These are phyloP conservation scores for Rostrohypoxylon terebratum DNA, from an alignment of 495 filamentous ascomycete genomes.

Conservation along the genomic window DNA sequence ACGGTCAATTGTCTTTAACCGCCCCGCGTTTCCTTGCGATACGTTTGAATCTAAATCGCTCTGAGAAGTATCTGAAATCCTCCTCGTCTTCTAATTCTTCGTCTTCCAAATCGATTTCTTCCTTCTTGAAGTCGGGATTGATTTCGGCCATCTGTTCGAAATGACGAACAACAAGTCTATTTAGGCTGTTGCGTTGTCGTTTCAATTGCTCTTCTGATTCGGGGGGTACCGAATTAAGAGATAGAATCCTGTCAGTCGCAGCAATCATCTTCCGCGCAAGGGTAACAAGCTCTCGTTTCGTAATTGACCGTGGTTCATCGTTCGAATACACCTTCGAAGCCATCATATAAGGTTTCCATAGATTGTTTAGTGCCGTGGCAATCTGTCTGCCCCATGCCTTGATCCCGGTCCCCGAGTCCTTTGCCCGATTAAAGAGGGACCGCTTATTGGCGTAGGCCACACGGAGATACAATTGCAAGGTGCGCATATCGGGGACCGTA, in stretches of 20 bases:
- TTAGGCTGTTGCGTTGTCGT: slow-evolving; percentile 46
- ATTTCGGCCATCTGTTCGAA: slow-evolving; percentile 30
- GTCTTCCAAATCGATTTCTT: neutral
- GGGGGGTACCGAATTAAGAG: slow-evolving; percentile 39
- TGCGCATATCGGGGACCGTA: slow-evolving; percentile 54
- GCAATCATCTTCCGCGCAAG: slow-evolving; percentile 57
- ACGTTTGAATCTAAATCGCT: neutral
- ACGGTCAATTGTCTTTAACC: too few relatives aligned
- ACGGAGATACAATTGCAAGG: slow-evolving; percentile 57
- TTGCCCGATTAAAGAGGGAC: slow-evolving; percentile 26
- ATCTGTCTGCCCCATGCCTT: slow-evolving; percentile 51
- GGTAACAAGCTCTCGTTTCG: slow-evolving; percentile 51
- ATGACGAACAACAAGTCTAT: slow-evolving; percentile 34
- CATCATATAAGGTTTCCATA: slow-evolving; percentile 54
- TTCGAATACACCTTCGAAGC: slow-evolving; percentile 44
- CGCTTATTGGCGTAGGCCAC: slow-evolving; percentile 51
- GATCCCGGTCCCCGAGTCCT: slow-evolving; percentile 35
- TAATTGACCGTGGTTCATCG: slow-evolving; percentile 24
- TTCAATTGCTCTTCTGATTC: slow-evolving; percentile 34
- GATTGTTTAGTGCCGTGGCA: slow-evolving; percentile 50
- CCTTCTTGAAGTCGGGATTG: slow-evolving; percentile 19
- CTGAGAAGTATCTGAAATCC: neutral
- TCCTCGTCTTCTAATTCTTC: slow-evolving; percentile 20
- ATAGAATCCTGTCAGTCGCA: slow-evolving; percentile 52
- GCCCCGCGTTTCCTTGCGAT: neutral